phyloP scores from a whole-genome alignment of 208 protist species.

The Crithidia acanthocephali region DNA sequence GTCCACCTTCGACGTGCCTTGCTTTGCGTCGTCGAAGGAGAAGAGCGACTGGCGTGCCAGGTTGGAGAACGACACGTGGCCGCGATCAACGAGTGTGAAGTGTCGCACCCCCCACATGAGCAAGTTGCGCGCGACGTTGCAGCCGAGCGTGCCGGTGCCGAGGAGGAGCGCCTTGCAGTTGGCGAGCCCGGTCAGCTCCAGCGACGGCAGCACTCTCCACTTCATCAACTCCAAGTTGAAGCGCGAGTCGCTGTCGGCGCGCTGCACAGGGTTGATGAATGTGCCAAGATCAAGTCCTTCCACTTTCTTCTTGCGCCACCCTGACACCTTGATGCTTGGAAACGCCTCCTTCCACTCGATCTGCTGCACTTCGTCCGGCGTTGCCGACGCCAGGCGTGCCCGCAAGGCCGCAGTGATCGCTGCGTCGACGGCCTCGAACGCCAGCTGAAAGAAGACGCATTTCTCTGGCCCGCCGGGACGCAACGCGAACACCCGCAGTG shows the following conservation, averaged over 20 bases:
- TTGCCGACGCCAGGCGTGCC: background rate
- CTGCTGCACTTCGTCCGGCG: conserved; percentile 2
- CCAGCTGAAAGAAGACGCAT: conserved; percentile 47
- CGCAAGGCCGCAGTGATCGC: conserved; percentile 15
- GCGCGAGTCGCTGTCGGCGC: conserved; percentile 68
- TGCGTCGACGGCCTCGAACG: conserved; percentile 38
- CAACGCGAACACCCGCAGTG: conserved; percentile 51
- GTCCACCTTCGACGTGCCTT: conserved; percentile 81
- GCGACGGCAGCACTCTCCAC: conserved; percentile 95
- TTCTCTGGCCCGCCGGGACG: conserved; percentile 40
- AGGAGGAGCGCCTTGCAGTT: conserved; percentile 94
- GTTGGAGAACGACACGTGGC: conserved; percentile 97
- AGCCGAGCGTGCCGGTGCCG: conserved; percentile 98
- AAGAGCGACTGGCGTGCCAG: conserved; percentile 94
- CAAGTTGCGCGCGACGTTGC: conserved; percentile 97
- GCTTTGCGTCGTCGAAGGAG: conserved; percentile 80
- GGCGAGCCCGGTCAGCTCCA: conserved; percentile 92
- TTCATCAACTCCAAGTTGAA: conserved; percentile 98
- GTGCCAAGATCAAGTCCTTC: conserved; percentile 64
- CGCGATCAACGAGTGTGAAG: conserved; percentile 97
- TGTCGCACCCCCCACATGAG: conserved; percentile 97
- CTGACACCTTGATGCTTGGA: conserved; percentile 36
- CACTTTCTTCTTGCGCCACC: conserved; percentile 49
- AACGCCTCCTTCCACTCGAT: conserved; percentile 27
- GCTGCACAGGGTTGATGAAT: conserved; percentile 88